Conservation (phyloP, 2,329 filamentous ascomycete species). For the Ascochyta lentis region DNA sequence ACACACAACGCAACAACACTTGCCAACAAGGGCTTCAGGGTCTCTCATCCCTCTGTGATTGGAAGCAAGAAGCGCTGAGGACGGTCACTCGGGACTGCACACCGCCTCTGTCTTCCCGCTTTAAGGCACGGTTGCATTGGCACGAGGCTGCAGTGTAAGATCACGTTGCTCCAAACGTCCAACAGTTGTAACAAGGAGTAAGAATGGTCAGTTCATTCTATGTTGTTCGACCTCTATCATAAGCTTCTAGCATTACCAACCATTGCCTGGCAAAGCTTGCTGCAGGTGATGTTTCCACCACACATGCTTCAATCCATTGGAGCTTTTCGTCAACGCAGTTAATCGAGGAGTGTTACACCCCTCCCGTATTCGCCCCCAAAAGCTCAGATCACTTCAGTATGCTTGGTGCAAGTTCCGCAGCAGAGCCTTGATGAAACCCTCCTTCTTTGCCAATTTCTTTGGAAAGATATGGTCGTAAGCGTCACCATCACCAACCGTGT, state of each 20-base stretch:
- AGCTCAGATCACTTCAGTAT: background rate
- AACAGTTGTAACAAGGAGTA: too few species aligned
- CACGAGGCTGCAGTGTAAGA: background rate
- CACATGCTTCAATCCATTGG: too few species aligned
- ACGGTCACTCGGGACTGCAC: conserved; percentile 1
- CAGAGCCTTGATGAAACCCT: conserved; percentile 29
- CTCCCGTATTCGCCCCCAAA: background rate
- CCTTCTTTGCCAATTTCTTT: conserved; percentile 27
- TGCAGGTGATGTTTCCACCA: too few species aligned
- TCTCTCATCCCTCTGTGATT: background rate
- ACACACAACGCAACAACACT: conserved; percentile 1
- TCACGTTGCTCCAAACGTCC: background rate
- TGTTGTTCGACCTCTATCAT: too few species aligned
- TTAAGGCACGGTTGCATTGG: background rate
- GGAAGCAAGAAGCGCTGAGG: background rate
- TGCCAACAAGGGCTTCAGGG: background rate
- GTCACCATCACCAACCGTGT: conserved; percentile 13
- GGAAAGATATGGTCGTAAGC: conserved; percentile 23
- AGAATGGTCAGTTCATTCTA: too few species aligned
- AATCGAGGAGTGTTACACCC: too few species aligned
- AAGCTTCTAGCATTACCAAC: too few species aligned
- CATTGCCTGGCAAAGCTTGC: too few species aligned
- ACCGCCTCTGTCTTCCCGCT: conserved; percentile 5
- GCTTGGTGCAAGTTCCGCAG: conserved; percentile 1
- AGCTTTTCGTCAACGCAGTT: too few species aligned